Percentiles rank a stretch among this genome's conserved stretches.
Evolutionary conservation across 2,329 filamentous ascomycete genomes (phyloP).

Genomic region (Paraphaeosphaeria sporulosa): DNA sequence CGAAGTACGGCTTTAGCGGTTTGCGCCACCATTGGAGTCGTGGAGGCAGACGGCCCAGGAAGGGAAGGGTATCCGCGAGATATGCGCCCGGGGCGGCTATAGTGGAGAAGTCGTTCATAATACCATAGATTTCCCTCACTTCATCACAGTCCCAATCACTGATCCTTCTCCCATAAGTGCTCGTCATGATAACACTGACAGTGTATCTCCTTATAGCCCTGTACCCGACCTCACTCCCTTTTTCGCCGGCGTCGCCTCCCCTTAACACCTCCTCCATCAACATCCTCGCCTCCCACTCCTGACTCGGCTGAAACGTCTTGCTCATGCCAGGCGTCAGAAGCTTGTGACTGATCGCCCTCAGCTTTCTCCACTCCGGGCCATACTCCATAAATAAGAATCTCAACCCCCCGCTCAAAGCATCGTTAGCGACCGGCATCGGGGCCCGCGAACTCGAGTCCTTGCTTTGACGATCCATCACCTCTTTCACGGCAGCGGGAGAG

Average conservation of each 20-base stretch:
- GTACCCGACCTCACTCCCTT: conserved; percentile 31
- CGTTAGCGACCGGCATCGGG: conserved; percentile 50
- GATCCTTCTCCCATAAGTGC: conserved; percentile 44
- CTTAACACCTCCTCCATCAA: conserved; percentile 53
- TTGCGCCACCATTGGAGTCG: conserved; percentile 43
- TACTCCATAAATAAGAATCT: conserved; percentile 54
- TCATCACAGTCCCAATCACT: conserved; percentile 44
- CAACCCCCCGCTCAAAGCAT: conserved; percentile 51
- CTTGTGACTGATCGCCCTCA: conserved; percentile 50
- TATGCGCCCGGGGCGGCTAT: conserved; percentile 39
- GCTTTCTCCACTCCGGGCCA: conserved; percentile 50
- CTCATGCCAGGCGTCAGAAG: conserved; percentile 49
- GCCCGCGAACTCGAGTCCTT: conserved; percentile 45
- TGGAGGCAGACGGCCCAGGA: conserved; percentile 35
- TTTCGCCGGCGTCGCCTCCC: conserved; percentile 30
- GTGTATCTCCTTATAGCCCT: conserved; percentile 42
- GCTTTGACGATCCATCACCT: conserved; percentile 54
- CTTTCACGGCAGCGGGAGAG: conserved; percentile 53
- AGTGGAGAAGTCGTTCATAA: conserved; percentile 46
- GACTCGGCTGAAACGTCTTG: conserved; percentile 52
- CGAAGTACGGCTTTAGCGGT: conserved; percentile 35
- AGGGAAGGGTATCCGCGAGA: conserved; percentile 42
- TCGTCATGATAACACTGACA: conserved; percentile 47
- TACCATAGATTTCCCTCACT: conserved; percentile 40
- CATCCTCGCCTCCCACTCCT: conserved; percentile 57